Conservation (phyloP, 176 grass and related monocot species). For the Coix lacrymajobi region DNA sequence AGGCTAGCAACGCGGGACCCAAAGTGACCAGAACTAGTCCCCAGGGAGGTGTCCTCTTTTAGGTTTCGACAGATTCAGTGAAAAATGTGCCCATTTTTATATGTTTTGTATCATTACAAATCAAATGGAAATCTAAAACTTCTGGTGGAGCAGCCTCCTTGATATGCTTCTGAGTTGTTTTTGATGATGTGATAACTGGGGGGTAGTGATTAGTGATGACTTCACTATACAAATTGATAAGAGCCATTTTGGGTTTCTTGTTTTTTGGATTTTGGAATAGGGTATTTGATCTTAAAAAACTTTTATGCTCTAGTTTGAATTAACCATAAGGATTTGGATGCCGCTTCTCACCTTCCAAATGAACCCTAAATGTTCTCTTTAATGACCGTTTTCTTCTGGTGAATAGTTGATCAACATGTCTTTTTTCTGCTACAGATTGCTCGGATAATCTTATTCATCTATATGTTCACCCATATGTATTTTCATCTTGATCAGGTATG, state of each 20-base stretch:
- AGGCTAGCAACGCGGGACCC: no score
- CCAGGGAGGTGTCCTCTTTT: no score
- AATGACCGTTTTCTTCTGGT: background rate
- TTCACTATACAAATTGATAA: background rate
- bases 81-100: background rate
- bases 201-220: background rate
- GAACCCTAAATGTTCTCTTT: background rate
- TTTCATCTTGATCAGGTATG: slow-evolving; percentile 73
- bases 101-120: background rate
- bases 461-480: slow-evolving; percentile 75
- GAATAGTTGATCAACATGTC: background rate
- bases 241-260: background rate
- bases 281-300: background rate
- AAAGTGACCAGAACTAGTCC: no score
- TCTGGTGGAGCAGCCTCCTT: background rate
- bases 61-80: background rate
- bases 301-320: background rate
- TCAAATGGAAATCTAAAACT: slow-evolving; percentile 7
- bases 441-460: slow-evolving; percentile 66
- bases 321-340: background rate
- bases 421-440: slow-evolving; percentile 50
- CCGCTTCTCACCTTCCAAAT: background rate
- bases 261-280: background rate
- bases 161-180: background rate
- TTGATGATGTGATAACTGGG: background rate